A percentile compares a stretch with the other conserved stretches of the same genome.
Evolutionary conservation across 2,329 filamentous ascomycete species (phyloP).

Genomic region (Hymenoscyphus linearis): DNA sequence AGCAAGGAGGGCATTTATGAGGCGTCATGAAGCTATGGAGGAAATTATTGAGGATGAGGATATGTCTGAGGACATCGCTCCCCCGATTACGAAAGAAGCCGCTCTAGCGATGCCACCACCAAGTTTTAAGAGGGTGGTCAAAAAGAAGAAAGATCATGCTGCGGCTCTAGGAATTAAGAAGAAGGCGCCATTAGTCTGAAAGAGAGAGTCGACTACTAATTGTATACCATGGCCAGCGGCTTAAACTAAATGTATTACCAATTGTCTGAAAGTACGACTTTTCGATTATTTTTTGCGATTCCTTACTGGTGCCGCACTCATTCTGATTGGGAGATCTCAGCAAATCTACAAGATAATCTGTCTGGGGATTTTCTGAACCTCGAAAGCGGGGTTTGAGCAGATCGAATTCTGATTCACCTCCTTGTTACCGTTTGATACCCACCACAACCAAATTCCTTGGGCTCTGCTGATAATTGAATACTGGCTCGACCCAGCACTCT

Average conservation of each 20-base stretch:
- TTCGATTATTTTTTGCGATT: background rate
- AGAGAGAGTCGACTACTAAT: background rate
- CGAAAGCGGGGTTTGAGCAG: too few species aligned
- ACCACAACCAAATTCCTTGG: slow-evolving; percentile 92
- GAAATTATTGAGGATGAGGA: slow-evolving; percentile 33
- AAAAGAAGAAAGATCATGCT: slow-evolving; percentile 80
- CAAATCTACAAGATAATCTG: too few species aligned
- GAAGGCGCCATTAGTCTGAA: slow-evolving; percentile 57
- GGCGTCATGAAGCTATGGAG: slow-evolving; percentile 30
- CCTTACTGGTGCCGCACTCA: background rate
- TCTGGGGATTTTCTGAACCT: too few species aligned
- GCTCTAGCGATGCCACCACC: slow-evolving; percentile 47
- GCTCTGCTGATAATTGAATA: slow-evolving; percentile 83
- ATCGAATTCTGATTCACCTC: background rate
- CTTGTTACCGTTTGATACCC: slow-evolving; percentile 60
- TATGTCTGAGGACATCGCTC: slow-evolving; percentile 27
- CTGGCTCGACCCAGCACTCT: slow-evolving; percentile 84
- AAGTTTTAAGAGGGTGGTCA: slow-evolving; percentile 69
- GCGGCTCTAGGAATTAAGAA: slow-evolving; percentile 82
- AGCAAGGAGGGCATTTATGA: slow-evolving; percentile 69
- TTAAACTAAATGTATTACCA: background rate
- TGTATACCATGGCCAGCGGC: background rate
- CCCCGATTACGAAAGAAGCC: slow-evolving; percentile 34
- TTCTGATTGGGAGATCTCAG: too few species aligned
- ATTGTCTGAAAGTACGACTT: background rate